Conservation (phyloP, 345 rosid genomes). For the Carallia pectinifolia region DNA sequence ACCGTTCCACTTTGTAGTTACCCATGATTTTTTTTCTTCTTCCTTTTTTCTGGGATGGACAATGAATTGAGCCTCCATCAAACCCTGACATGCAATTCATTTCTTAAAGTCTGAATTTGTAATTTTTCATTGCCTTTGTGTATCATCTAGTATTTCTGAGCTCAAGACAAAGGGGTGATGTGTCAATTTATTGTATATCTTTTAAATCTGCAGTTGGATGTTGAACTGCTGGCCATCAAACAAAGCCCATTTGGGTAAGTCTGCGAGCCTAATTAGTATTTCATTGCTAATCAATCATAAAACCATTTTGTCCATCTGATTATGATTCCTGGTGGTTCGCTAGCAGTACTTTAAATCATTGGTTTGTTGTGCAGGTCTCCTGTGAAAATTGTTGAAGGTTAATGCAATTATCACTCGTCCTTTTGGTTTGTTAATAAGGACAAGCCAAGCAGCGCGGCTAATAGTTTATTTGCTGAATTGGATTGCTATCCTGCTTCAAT, state of each 20-base stretch:
- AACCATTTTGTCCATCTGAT: neutral
- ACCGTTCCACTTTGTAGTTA: no score
- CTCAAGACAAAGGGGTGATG: no score
- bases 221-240: neutral
- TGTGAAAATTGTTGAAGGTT: neutral
- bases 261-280: neutral
- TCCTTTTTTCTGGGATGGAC: no score
- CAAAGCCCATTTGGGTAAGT: conserved; percentile 2
- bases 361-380: neutral
- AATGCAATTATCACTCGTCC: neutral
- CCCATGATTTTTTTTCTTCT: no score
- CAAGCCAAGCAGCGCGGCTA: neutral
- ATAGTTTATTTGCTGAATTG: neutral
- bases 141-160: no score
- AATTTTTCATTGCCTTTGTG: no score
- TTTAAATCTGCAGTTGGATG: neutral
- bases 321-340: neutral
- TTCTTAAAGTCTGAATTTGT: no score
- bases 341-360: neutral
- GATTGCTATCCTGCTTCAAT: neutral
- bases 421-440: neutral
- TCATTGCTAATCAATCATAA: neutral
- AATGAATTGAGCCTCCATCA: no score
- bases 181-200: no score
- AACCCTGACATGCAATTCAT: no score